Conservation (phyloP, 768 basidiomycete species). For the Clavaria fumosa region DNA sequence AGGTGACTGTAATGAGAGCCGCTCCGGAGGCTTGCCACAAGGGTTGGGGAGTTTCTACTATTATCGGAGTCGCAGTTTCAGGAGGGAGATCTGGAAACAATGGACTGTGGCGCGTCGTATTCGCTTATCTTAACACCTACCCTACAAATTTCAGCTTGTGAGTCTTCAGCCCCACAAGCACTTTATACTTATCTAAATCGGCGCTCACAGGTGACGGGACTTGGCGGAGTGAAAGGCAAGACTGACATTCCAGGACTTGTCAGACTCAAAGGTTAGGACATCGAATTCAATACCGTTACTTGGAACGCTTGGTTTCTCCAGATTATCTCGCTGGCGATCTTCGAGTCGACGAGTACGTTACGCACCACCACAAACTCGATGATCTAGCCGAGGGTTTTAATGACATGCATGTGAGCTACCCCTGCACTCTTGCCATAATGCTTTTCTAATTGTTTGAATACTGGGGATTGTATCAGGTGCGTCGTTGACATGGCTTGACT, state of each 20-base stretch:
- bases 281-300: constrained; percentile 1
- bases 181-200: too few species aligned
- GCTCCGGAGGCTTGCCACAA: constrained; percentile 99
- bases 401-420: constrained; percentile 82
- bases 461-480: constrained; percentile 84
- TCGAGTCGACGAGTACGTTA: constrained; percentile 93
- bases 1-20: constrained; percentile 86
- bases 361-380: constrained; percentile 59
- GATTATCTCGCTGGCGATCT: constrained; percentile 73
- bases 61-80: constrained; percentile 95
- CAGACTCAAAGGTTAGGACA: constrained; percentile 56
- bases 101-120: too few species aligned
- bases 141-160: too few species aligned
- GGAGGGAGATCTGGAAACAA: too few species aligned
- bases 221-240: constrained; percentile 96
- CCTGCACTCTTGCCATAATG: not conserved
- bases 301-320: constrained; percentile 14
- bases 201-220: constrained; percentile 68
- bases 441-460: constrained; percentile 22
- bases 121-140: too few species aligned
- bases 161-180: too few species aligned
- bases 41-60: constrained; percentile 93
- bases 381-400: constrained; percentile 82
- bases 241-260: constrained; percentile 92
- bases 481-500: constrained; percentile 75